Percentiles rank a stretch among this genome's conserved stretches.
These are phyloP conservation scores for Amanita exitialis DNA, from an alignment of 768 basidiomycete species.

Conservation along the genomic window DNA sequence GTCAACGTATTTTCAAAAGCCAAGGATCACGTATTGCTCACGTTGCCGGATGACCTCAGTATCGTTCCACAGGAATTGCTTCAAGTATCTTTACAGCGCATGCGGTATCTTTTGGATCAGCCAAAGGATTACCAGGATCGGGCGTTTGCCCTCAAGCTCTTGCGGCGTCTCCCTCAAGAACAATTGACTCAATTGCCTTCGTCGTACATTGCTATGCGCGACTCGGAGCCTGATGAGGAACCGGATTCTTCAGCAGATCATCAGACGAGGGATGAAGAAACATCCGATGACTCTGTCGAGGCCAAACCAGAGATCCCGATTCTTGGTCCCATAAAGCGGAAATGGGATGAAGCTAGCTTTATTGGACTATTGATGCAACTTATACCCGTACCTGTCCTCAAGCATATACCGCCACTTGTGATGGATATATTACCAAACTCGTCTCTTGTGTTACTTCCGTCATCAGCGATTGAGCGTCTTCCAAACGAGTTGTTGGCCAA, in stretches of 20 bases:
- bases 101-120: neutral
- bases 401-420: neutral
- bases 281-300: neutral
- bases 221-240: neutral
- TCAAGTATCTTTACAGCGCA: neutral
- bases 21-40: neutral
- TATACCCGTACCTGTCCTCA: neutral
- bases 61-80: neutral
- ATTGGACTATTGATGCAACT: neutral
- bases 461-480: neutral
- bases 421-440: neutral
- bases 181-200: neutral
- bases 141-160: neutral
- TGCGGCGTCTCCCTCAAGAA: neutral
- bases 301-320: neutral
- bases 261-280: neutral
- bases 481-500: neutral
- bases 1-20: neutral
- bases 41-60: neutral
- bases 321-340: neutral
- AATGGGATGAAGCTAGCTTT: neutral
- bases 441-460: neutral
- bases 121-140: neutral
- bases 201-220: neutral
- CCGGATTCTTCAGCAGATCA: neutral